Conservation (phyloP, 1,284 basidiomycete genomes). For the Microbotryum lychnidis-dioicae region DNA sequence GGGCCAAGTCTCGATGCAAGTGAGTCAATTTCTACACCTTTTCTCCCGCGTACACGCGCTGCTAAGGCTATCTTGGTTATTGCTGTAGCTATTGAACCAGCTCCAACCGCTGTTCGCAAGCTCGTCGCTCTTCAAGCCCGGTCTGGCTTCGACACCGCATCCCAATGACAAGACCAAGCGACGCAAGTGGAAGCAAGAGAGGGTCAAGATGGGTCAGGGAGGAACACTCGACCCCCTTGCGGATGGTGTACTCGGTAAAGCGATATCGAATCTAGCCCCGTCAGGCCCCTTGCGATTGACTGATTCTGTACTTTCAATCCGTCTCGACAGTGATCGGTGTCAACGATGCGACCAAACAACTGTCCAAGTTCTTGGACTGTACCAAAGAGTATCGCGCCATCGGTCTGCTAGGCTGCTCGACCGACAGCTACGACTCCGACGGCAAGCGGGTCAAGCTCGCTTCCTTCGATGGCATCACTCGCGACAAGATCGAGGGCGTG, state of each 20-base stretch:
- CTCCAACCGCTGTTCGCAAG: constrained; percentile 70
- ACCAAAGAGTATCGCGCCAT: constrained; percentile 91
- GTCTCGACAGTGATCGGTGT: constrained; percentile 68
- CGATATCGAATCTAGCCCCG: not conserved
- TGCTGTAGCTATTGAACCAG: constrained; percentile 61
- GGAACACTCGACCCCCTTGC: constrained; percentile 95
- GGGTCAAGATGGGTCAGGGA: constrained; percentile 77
- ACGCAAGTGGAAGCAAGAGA: constrained; percentile 20
- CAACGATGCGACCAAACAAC: constrained; percentile 80
- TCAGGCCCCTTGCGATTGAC: too few relatives aligned
- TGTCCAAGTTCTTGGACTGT: constrained; percentile 78
- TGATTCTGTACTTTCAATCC: not conserved
- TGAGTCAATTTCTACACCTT: not conserved
- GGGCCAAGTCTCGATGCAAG: constrained; percentile 74
- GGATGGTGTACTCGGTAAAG: constrained; percentile 74
- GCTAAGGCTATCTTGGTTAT: too few relatives aligned
- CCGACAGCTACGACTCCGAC: constrained; percentile 88
- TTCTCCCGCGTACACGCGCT: not conserved
- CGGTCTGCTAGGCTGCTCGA: constrained; percentile 85
- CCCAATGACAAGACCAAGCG: constrained; percentile 6
- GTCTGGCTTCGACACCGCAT: not conserved
- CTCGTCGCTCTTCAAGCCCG: constrained; percentile 68
- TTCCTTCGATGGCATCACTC: constrained; percentile 75
- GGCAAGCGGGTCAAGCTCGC: constrained; percentile 66
- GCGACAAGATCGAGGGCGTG: constrained; percentile 60